Evolutionary conservation across 2,329 filamentous ascomycete genomes (phyloP).

Genomic region (Sporothrix humicola): DNA sequence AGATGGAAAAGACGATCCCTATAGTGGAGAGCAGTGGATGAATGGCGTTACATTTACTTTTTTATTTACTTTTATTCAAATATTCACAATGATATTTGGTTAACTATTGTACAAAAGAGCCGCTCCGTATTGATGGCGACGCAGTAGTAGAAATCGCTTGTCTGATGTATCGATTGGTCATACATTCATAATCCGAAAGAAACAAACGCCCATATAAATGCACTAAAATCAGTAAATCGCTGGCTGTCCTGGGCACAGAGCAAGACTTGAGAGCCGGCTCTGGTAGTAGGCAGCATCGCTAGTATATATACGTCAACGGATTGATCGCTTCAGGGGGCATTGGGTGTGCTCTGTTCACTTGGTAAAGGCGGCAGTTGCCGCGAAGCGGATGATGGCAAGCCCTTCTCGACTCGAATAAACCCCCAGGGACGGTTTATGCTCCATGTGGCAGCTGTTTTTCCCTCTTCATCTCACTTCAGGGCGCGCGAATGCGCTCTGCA

Average conservation of each 20-base stretch:
- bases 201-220: not conserved
- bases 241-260: not conserved
- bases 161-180: not conserved
- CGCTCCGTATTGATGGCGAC: not conserved
- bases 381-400: not conserved
- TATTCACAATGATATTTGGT: not conserved
- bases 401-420: too few species aligned
- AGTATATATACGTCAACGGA: not conserved
- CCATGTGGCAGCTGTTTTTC: too few species aligned
- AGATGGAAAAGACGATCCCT: not conserved
- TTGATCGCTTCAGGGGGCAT: not conserved
- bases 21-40: not conserved
- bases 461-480: slow-evolving; percentile 40
- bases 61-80: not conserved
- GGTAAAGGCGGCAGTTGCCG: not conserved
- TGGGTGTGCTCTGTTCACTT: not conserved
- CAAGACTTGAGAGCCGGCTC: not conserved
- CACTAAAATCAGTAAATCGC: not conserved
- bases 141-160: not conserved
- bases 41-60: not conserved
- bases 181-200: not conserved
- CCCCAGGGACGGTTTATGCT: too few species aligned
- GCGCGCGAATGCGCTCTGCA: slow-evolving; percentile 40
- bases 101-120: not conserved
- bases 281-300: not conserved